Conservation (phyloP, 495 filamentous ascomycete genomes). For the Hypoxylon perforatum region DNA sequence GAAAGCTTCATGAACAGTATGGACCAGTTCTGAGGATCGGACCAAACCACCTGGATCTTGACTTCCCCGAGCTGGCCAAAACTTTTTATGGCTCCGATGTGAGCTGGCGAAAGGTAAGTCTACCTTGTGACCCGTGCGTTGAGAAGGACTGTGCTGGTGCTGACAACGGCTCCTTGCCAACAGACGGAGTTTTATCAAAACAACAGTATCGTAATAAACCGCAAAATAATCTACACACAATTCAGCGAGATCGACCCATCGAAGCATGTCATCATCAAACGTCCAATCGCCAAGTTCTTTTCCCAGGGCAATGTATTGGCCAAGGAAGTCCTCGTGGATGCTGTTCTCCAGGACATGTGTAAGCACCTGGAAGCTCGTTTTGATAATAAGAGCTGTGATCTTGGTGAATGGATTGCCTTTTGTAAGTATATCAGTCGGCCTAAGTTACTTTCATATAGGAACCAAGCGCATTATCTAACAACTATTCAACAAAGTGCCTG, state of each 20-base stretch:
- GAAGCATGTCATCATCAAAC: constrained; percentile 47
- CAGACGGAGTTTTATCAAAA: constrained; percentile 56
- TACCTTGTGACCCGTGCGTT: neutral
- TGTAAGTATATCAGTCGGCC: constrained; percentile 20
- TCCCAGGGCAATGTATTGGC: constrained; percentile 44
- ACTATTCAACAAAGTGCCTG: constrained; percentile 48
- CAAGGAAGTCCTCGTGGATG: constrained; percentile 51
- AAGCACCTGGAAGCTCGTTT: constrained; percentile 50
- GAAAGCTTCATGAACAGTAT: constrained; percentile 58
- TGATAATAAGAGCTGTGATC: constrained; percentile 36
- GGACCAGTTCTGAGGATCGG: constrained; percentile 66
- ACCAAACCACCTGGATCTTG: constrained; percentile 61
- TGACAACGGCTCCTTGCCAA: neutral
- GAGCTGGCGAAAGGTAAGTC: constrained; percentile 40
- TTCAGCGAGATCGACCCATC: constrained; percentile 47
- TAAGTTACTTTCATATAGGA: neutral
- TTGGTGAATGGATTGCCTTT: constrained; percentile 50
- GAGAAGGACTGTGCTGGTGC: neutral
- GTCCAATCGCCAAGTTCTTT: constrained; percentile 53
- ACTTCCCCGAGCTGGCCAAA: constrained; percentile 50
- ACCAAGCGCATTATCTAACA: neutral
- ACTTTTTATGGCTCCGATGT: constrained; percentile 50
- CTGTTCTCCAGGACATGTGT: constrained; percentile 44
- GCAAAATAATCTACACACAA: constrained; percentile 50
- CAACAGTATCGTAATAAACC: constrained; percentile 49